Conservation (phyloP, 176 grass and related monocot genomes). For the Microstegium vimineum region DNA sequence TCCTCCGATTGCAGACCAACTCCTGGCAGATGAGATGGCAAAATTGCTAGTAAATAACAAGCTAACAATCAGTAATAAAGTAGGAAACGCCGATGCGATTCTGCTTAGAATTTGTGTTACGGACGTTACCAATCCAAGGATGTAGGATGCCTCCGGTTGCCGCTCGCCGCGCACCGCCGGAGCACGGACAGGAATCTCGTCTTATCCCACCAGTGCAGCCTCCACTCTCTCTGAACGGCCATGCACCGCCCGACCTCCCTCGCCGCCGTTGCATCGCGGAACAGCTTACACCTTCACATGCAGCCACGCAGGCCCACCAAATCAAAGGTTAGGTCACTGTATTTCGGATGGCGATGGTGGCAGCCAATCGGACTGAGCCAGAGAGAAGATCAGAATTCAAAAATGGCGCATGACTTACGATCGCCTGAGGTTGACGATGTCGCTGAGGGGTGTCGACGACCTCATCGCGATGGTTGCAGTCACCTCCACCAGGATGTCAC, state of each 20-base stretch:
- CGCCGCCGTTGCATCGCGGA: constrained; percentile 18
- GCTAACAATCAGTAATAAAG: background rate
- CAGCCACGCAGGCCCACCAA: background rate
- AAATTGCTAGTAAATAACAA: too few species aligned
- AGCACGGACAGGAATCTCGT: constrained; percentile 31
- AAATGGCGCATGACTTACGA: constrained; percentile 20
- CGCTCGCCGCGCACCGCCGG: constrained; percentile 30
- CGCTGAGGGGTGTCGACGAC: constrained; percentile 20
- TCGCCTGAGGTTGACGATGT: constrained; percentile 30
- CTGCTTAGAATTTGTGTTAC: background rate
- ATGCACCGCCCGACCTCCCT: constrained; percentile 34
- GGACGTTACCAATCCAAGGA: constrained; percentile 35
- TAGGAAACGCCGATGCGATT: background rate
- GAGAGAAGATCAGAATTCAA: background rate
- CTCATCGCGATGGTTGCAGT: constrained; percentile 7
- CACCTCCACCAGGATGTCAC: constrained; percentile 38
- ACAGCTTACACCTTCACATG: constrained; percentile 30
- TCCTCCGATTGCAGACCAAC: constrained; percentile 29
- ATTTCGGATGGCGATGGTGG: background rate
- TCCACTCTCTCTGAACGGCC: constrained; percentile 41
- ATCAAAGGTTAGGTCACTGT: background rate
- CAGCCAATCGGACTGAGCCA: background rate
- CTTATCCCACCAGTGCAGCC: constrained; percentile 48
- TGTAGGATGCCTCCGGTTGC: constrained; percentile 38
- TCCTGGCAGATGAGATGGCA: constrained; percentile 31